Evolutionary conservation across 305 asterid species (phyloP).

Genomic region (Fraxinus dipetala): DNA sequence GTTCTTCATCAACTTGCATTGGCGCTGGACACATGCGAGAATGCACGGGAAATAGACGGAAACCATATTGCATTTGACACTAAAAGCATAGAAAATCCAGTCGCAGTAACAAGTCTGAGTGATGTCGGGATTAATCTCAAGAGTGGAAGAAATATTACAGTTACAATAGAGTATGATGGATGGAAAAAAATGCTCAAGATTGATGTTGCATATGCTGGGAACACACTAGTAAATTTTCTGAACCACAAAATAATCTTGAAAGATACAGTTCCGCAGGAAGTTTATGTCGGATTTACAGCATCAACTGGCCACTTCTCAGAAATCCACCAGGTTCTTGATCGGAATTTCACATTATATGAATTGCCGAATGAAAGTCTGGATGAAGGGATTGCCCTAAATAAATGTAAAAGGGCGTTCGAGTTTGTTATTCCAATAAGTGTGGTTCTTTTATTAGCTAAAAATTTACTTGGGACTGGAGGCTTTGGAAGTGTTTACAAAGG

Average conservation of each 20-base stretch:
- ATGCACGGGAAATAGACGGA: conserved; percentile 45
- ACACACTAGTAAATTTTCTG: conserved; percentile 31
- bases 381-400: conserved; percentile 21
- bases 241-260: conserved; percentile 41
- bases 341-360: conserved; percentile 49
- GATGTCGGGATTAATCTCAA: conserved; percentile 42
- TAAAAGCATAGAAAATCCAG: conserved; percentile 40
- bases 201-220: conserved; percentile 36
- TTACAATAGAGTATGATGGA: conserved; percentile 53
- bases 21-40: conserved; percentile 55
- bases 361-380: conserved; percentile 37
- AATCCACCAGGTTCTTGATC: conserved; percentile 48
- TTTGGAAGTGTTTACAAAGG: conserved; percentile 69
- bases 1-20: conserved; percentile 48
- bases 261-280: conserved; percentile 41
- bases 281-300: conserved; percentile 56
- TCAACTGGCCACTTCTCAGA: conserved; percentile 49
- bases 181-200: conserved; percentile 41
- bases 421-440: conserved; percentile 32
- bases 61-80: conserved; percentile 58
- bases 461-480: conserved; percentile 57
- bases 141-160: conserved; percentile 42
- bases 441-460: conserved; percentile 26
- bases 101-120: conserved; percentile 44
- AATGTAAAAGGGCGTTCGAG: conserved; percentile 22